These are phyloP conservation scores for Kodamaea laetipori DNA, from an alignment of 805 yeast species.

Conservation along the genomic window DNA sequence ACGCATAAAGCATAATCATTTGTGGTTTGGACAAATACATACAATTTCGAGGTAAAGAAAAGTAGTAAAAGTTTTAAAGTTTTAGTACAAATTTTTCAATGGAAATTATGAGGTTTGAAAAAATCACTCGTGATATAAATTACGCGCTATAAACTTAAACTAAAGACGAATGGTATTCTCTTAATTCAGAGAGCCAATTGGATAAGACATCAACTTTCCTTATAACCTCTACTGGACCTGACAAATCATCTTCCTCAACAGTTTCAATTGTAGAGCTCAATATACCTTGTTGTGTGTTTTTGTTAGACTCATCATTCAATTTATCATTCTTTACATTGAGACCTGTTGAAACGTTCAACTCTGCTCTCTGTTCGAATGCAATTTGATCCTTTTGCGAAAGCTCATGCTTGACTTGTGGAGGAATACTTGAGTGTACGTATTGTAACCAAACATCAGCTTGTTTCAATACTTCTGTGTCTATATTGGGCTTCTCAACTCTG, in stretches of 20 bases:
- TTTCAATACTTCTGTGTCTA: conserved; percentile 10
- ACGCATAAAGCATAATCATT: conserved; percentile 43
- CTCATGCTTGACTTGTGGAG: conserved; percentile 26
- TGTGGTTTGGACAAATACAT: conserved; percentile 13
- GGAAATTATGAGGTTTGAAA: too few species aligned
- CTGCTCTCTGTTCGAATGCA: conserved; percentile 34
- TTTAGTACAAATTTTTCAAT: neutral
- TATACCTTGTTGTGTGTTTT: conserved; percentile 16
- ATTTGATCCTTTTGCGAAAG: conserved; percentile 41
- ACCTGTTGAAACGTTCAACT: conserved; percentile 12
- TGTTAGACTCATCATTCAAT: conserved; percentile 9
- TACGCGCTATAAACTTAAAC: neutral
- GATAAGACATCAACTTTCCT: conserved; percentile 9
- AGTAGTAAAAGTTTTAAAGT: neutral
- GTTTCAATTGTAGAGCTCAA: conserved; percentile 16
- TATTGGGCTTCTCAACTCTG: conserved; percentile 11
- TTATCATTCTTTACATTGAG: conserved; percentile 3
- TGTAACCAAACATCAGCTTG: conserved; percentile 21
- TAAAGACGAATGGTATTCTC: conserved; percentile 1
- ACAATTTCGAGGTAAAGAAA: conserved; percentile 1
- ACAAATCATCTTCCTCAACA: conserved; percentile 7
- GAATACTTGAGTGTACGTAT: conserved; percentile 29
- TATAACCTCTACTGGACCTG: conserved; percentile 7
- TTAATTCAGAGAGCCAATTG: conserved; percentile 9
- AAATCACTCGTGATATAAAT: too few species aligned